Evolutionary conservation across 805 yeast species (phyloP).

Genomic region (Clavispora fructus): DNA sequence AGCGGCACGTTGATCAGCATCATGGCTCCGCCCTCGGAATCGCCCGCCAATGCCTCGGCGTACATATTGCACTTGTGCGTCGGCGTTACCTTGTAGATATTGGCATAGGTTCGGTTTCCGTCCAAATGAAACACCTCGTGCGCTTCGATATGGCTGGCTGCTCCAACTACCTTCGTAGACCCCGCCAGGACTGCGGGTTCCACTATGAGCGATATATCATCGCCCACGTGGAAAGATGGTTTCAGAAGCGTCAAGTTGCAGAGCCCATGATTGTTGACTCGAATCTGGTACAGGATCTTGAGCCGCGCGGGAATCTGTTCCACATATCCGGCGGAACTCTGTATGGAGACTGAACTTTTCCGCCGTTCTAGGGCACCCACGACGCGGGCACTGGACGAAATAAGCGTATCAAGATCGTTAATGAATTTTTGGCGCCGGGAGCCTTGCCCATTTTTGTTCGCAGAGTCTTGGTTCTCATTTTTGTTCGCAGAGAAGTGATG

Average conservation of each 20-base stretch:
- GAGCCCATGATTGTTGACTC: slow-evolving; percentile 27
- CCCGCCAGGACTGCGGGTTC: slow-evolving; percentile 10
- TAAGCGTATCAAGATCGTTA: slow-evolving; percentile 27
- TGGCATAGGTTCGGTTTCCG: slow-evolving; percentile 11
- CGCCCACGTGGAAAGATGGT: slow-evolving; percentile 35
- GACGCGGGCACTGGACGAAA: slow-evolving; percentile 29
- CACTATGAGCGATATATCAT: slow-evolving; percentile 31
- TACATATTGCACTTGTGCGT: slow-evolving; percentile 28
- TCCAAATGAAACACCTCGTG: slow-evolving; percentile 30
- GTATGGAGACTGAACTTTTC: slow-evolving; percentile 20
- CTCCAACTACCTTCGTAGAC: slow-evolving; percentile 26
- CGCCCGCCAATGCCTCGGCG: slow-evolving; percentile 20
- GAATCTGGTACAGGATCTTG: slow-evolving; percentile 24
- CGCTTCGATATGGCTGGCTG: slow-evolving; percentile 33
- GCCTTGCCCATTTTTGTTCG: too few relatives aligned
- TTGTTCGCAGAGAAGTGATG: too few relatives aligned
- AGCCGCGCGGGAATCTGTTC: slow-evolving; percentile 10
- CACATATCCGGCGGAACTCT: slow-evolving; percentile 8
- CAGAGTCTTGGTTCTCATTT: too few relatives aligned
- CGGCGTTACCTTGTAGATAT: slow-evolving; percentile 32
- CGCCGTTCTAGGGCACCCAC: slow-evolving; percentile 28
- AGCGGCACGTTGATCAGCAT: slow-evolving; percentile 29
- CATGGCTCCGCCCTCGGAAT: neutral
- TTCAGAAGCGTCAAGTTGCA: slow-evolving; percentile 29
- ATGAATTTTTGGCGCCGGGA: slow-evolving; percentile 11